phyloP scores from a whole-genome alignment of 2,329 filamentous ascomycete genomes.

The Sordariomycetes sp. region DNA sequence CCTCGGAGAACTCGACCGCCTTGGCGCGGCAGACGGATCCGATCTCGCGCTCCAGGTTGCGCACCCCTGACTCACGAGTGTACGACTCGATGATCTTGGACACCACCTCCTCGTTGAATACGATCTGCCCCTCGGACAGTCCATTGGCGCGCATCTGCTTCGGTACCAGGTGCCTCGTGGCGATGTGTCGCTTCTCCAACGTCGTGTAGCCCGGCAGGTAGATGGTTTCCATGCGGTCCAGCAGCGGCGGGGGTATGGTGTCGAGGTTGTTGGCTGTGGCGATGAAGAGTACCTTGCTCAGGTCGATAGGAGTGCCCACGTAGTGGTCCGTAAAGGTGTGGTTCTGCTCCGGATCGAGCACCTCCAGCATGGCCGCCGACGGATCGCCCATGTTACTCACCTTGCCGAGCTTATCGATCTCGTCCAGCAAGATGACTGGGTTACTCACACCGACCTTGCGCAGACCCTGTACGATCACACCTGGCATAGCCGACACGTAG shows the following conservation, averaged over 20 bases:
- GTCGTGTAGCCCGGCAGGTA: constrained; percentile 91
- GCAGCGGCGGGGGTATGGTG: constrained; percentile 82
- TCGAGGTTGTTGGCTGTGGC: constrained; percentile 92
- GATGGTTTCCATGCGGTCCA: constrained; percentile 97
- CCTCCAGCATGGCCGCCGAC: constrained; percentile 94
- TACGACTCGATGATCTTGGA: constrained; percentile 95
- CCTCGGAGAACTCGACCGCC: constrained; percentile 88
- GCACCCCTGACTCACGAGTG: constrained; percentile 90
- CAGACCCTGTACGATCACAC: constrained; percentile 81
- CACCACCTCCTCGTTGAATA: constrained; percentile 69
- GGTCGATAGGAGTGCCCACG: constrained; percentile 85
- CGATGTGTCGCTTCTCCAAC: constrained; percentile 92
- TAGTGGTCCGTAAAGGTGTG: constrained; percentile 93
- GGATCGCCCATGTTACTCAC: constrained; percentile 92
- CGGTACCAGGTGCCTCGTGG: constrained; percentile 81
- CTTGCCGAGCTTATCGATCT: constrained; percentile 92
- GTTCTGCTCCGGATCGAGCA: constrained; percentile 95
- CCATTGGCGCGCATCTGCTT: constrained; percentile 93
- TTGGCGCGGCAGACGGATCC: constrained; percentile 89
- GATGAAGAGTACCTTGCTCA: constrained; percentile 95
- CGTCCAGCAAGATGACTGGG: constrained; percentile 88
- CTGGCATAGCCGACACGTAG: constrained; percentile 98
- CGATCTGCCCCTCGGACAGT: constrained; percentile 60
- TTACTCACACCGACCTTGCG: constrained; percentile 95
- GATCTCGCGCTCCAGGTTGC: constrained; percentile 90